Conservation (phyloP, 106 monocot species). For the Apostasia ramifera region DNA sequence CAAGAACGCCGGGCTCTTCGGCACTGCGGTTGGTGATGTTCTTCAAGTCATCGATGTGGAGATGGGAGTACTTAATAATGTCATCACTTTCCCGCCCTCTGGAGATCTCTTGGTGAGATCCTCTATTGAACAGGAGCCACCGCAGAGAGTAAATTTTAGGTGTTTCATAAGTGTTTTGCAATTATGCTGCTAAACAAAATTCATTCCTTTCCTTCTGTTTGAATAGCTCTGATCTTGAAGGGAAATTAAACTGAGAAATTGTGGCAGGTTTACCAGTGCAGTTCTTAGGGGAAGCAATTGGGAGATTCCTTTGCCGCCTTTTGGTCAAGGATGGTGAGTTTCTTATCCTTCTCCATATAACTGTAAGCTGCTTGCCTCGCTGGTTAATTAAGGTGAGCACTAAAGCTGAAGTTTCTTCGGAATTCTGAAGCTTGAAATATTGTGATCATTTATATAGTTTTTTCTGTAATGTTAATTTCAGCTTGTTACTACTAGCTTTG, state of each 20-base stretch:
- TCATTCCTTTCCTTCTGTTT: neutral
- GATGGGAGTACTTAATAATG: conserved; percentile 61
- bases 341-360: neutral
- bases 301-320: conserved; percentile 94
- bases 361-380: no score
- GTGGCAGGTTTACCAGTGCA: conserved; percentile 77
- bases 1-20: conserved; percentile 54
- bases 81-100: conserved; percentile 86
- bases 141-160: conserved; percentile 87
- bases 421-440: no score
- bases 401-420: no score
- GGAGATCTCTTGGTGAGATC: conserved; percentile 90
- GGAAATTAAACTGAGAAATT: neutral
- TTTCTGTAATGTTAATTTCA: no score
- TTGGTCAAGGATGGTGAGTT: conserved; percentile 91
- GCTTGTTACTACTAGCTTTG: no score
- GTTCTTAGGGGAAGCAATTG: conserved; percentile 66
- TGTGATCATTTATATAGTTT: no score
- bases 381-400: no score
- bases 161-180: neutral
- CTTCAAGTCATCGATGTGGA: conserved; percentile 89
- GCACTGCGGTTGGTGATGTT: conserved; percentile 78
- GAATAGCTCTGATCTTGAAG: neutral
- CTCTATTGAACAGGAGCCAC: conserved; percentile 38
- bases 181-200: neutral